Percentiles rank a stretch among this genome's conserved stretches.
Evolutionary conservation across 139 green algal species (phyloP).

Genomic region (Coelastrella sp.): DNA sequence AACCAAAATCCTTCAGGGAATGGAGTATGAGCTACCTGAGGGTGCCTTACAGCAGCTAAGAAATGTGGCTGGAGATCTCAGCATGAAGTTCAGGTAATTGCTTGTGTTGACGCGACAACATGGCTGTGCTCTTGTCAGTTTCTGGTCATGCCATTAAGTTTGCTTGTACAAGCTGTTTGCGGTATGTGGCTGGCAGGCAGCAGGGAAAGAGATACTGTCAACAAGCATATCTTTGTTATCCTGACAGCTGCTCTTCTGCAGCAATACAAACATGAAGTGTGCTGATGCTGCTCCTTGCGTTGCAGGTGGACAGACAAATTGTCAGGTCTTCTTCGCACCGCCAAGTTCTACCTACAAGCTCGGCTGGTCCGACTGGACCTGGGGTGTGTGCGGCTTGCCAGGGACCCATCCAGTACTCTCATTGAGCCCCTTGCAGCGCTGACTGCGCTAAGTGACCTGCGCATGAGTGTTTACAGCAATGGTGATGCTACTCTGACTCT

Average conservation of each 20-base stretch:
- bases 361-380: slow-evolving; percentile 31
- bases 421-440: slow-evolving; percentile 31
- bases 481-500: slow-evolving; percentile 24
- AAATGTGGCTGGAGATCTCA: slow-evolving; percentile 27
- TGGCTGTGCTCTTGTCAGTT: not conserved
- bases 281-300: too few relatives aligned
- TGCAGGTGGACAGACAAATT: slow-evolving; percentile 48
- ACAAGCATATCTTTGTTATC: too few relatives aligned
- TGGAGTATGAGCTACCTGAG: slow-evolving; percentile 43
- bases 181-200: too few relatives aligned
- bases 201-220: too few relatives aligned
- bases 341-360: slow-evolving; percentile 35
- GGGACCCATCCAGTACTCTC: not conserved
- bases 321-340: slow-evolving; percentile 34
- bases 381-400: slow-evolving; percentile 17
- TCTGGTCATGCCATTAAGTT: too few relatives aligned
- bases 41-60: slow-evolving; percentile 31
- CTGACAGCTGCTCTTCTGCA: too few relatives aligned
- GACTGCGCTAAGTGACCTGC: slow-evolving; percentile 34
- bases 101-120: not conserved
- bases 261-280: too few relatives aligned
- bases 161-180: too few relatives aligned
- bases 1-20: too few relatives aligned
- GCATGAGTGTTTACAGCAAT: slow-evolving; percentile 49
- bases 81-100: slow-evolving; percentile 40